Percentiles rank a stretch among this genome's conserved stretches.
Evolutionary conservation across 371 early-diverging fungal species (phyloP).

Genomic region (Synchytrium microbalum): DNA sequence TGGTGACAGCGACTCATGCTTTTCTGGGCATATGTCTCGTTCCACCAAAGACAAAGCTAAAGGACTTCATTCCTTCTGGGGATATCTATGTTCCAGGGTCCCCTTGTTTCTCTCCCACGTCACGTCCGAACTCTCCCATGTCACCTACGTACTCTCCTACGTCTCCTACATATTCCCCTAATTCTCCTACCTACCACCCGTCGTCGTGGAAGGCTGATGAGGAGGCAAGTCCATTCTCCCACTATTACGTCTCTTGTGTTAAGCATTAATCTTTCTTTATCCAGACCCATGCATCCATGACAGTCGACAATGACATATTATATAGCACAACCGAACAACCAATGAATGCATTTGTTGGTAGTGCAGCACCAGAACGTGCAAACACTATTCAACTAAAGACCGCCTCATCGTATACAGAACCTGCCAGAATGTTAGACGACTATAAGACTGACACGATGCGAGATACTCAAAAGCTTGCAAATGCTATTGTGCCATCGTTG

Average conservation of each 20-base stretch:
- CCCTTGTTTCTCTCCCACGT: no score
- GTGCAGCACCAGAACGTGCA: background rate
- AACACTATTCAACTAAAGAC: background rate
- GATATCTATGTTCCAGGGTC: no score
- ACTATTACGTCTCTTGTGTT: no score
- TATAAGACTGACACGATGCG: background rate
- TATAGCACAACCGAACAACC: background rate
- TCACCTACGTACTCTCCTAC: no score
- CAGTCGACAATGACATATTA: background rate
- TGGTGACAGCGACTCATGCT: background rate
- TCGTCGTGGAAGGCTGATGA: no score
- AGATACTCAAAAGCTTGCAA: background rate
- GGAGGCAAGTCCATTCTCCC: no score
- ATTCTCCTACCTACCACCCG: no score
- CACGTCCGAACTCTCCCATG: no score
- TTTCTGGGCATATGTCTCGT: background rate
- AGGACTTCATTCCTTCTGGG: no score
- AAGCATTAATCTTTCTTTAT: no score
- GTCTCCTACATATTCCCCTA: no score
- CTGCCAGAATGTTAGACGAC: background rate
- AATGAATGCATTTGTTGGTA: background rate
- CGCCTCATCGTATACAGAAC: background rate
- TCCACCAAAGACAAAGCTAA: background rate
- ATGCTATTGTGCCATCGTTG: background rate
- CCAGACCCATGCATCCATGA: background rate